Conservation (phyloP, 441 rosid genomes). For the Sinapis alba region DNA sequence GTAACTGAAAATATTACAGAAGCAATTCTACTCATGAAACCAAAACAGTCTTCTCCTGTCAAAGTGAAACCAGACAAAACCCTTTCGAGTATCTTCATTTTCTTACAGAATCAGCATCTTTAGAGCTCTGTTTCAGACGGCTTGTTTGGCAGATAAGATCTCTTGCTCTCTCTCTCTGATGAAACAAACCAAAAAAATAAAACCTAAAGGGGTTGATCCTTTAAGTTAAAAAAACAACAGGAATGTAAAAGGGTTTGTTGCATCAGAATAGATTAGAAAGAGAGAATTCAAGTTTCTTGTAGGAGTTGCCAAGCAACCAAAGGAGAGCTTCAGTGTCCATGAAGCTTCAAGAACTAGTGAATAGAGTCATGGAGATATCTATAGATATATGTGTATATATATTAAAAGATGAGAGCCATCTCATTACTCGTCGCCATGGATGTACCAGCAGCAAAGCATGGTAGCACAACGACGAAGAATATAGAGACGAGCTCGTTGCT, state of each 20-base stretch:
- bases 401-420: conserved; percentile 11
- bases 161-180: conserved; percentile 16
- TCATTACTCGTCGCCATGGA: conserved; percentile 68
- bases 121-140: conserved; percentile 24
- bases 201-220: conserved; percentile 20
- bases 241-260: conserved; percentile 32
- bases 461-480: conserved; percentile 89
- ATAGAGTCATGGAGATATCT: background rate
- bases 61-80: conserved; percentile 12
- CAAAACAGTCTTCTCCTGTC: conserved; percentile 17
- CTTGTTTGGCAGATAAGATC: conserved; percentile 21
- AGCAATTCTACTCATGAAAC: conserved; percentile 8
- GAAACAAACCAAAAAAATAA: conserved; percentile 27
- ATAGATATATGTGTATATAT: background rate
- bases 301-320: conserved; percentile 18
- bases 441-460: conserved; percentile 94
- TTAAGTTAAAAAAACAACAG: conserved; percentile 29
- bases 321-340: conserved; percentile 31
- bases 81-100: conserved; percentile 8
- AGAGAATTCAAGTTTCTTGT: conserved; percentile 21
- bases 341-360: no score
- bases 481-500: conserved; percentile 87
- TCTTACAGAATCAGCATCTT: conserved; percentile 22
- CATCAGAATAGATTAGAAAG: conserved; percentile 8
- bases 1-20: conserved; percentile 17